Evolutionary conservation across 1,284 basidiomycete species (phyloP).

Genomic region (Phylloboletellus chloephorus): DNA sequence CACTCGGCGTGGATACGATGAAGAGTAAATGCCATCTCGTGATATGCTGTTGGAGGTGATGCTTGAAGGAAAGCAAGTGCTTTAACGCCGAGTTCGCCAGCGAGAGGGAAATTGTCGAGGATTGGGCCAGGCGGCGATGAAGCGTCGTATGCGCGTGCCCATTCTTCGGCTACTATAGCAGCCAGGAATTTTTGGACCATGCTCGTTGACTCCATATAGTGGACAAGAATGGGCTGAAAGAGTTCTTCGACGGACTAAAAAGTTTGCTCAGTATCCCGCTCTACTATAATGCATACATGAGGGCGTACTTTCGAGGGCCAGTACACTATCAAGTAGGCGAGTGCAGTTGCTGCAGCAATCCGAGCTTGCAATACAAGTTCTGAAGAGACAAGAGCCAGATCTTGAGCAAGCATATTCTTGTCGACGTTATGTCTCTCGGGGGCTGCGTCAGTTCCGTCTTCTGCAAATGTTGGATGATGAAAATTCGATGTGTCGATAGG

Average conservation of each 20-base stretch:
- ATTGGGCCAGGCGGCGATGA: constrained; percentile 36
- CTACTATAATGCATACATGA: constrained; percentile 1
- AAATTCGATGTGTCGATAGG: constrained; percentile 74
- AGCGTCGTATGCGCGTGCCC: constrained; percentile 64
- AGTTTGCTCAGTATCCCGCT: constrained; percentile 7
- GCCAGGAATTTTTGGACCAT: constrained; percentile 89
- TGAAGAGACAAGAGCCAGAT: constrained; percentile 76
- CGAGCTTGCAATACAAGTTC: constrained; percentile 83
- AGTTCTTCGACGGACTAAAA: constrained; percentile 46
- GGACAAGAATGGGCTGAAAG: constrained; percentile 67
- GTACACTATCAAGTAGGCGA: constrained; percentile 67
- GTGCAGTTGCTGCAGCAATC: constrained; percentile 73
- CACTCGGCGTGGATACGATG: constrained; percentile 81
- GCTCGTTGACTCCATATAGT: constrained; percentile 82
- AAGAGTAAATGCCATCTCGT: constrained; percentile 86
- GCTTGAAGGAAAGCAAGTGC: constrained; percentile 73
- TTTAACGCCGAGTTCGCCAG: constrained; percentile 59
- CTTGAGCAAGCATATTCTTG: constrained; percentile 92
- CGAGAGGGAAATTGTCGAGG: constrained; percentile 54
- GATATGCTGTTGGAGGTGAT: constrained; percentile 74
- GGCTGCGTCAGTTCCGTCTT: constrained; percentile 39
- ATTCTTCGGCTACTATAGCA: constrained; percentile 86
- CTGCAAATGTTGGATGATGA: constrained; percentile 53
- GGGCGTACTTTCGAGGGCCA: constrained; percentile 58
- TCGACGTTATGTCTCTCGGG: constrained; percentile 88